These are phyloP conservation scores for Arbutus unedo DNA, from an alignment of 148 eudicot species.

Conservation along the genomic window DNA sequence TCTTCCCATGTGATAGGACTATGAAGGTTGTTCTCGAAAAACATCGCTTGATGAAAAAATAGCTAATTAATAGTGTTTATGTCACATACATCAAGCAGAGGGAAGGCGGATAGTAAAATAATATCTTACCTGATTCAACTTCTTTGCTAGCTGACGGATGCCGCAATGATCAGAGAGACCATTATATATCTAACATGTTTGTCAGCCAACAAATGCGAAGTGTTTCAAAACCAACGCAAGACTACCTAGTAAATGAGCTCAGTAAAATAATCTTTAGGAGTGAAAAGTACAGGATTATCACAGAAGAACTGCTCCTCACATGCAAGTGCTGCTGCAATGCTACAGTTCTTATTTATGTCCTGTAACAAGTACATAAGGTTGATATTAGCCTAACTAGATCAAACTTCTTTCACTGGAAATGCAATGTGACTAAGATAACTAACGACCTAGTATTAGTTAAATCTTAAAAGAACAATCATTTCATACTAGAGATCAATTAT, in stretches of 20 bases:
- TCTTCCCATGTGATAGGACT: neutral
- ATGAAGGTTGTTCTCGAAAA: neutral
- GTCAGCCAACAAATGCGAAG: conserved; percentile 5
- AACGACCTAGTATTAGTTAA: neutral
- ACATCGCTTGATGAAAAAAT: neutral
- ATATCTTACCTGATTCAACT: conserved; percentile 39
- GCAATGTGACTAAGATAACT: neutral
- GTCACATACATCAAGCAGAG: neutral
- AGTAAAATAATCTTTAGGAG: conserved; percentile 9
- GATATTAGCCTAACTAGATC: neutral
- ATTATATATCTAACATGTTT: conserved; percentile 30
- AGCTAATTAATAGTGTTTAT: neutral
- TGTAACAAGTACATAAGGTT: conserved; percentile 19
- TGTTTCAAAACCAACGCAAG: neutral
- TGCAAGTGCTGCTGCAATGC: conserved; percentile 39
- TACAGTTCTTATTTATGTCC: conserved; percentile 45
- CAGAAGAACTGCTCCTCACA: conserved; percentile 48
- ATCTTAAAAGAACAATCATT: neutral
- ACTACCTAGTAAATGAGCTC: neutral
- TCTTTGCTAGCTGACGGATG: conserved; percentile 48
- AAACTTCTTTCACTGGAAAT: neutral
- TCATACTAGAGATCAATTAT: neutral
- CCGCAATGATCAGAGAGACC: conserved; percentile 44
- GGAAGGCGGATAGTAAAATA: neutral
- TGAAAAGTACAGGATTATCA: conserved; percentile 34